Evolutionary conservation across 805 yeast species (phyloP).

Genomic region (Hagleromyces aurorensis): DNA sequence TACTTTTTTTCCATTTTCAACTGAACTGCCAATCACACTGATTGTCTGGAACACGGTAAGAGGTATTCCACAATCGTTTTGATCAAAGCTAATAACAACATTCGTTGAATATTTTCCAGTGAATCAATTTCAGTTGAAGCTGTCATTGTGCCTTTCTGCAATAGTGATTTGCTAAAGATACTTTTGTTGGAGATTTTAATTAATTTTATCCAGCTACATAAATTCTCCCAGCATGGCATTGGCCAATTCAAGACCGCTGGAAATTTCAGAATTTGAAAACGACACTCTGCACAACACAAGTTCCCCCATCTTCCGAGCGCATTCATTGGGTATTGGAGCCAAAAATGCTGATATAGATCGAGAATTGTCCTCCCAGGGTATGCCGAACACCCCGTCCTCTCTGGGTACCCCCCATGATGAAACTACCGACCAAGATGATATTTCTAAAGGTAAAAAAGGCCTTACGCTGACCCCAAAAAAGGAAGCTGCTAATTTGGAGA

Average conservation of each 20-base stretch:
- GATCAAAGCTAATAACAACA: too few species aligned
- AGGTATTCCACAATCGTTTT: too few species aligned
- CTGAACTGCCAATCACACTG: too few species aligned
- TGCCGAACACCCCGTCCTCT: constrained; percentile 16
- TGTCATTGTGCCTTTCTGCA: too few species aligned
- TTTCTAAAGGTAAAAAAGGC: constrained; percentile 8
- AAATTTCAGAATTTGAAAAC: constrained; percentile 37
- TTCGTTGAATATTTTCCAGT: too few species aligned
- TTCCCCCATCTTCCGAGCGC: constrained; percentile 29
- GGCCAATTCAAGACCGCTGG: constrained; percentile 59
- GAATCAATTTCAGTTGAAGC: too few species aligned
- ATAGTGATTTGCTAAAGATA: neutral
- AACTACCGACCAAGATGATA: constrained; percentile 1
- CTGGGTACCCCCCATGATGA: constrained; percentile 5
- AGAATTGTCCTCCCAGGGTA: constrained; percentile 12
- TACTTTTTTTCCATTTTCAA: too few species aligned
- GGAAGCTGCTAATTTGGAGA: constrained; percentile 27
- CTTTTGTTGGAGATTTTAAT: constrained; percentile 14
- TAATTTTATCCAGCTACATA: constrained; percentile 13
- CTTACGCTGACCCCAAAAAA: constrained; percentile 14
- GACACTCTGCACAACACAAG: constrained; percentile 28
- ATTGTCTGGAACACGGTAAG: too few species aligned
- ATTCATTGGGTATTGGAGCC: constrained; percentile 17
- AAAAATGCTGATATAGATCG: constrained; percentile 11
- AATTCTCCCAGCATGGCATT: constrained; percentile 41